Evolutionary conservation across 2,329 filamentous ascomycete species (phyloP), one percentile per base, ranked within the genome.

Genomic region (Microdochium paspali): DNA sequence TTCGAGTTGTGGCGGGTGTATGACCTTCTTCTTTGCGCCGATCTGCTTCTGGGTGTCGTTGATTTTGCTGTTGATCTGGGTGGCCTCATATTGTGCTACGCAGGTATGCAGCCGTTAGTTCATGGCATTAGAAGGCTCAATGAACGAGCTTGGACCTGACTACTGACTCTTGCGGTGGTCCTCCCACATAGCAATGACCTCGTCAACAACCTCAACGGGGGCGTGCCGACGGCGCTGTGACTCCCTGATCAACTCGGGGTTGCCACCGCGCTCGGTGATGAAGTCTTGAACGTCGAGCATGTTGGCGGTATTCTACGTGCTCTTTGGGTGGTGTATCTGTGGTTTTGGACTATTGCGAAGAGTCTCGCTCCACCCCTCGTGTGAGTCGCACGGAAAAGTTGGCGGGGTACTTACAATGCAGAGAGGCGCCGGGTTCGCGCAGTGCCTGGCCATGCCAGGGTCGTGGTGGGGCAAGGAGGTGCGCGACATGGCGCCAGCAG

Each of bases 31-130:
- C 76, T 91, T 94, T 60, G 79, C 73, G 18, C 87, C 89, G 62
- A 97, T 95, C 64, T 90, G 82, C 70, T 95, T 95, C 66, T 95
- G 87, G 25, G 89, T 78, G 20, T 79, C 82, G 70, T 97, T 97
- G 68, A 95, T 90, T 70, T 87, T 82, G 58, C 82, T 82, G 55
- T 85, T 85, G 56, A 93, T 78, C 65, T 95, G 88, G 20, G 84
- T 88, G 7, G 83, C 86, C 47, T 78, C 80, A 62, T 91, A 93
- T 51, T 87, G 79, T 47, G 85, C 79, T 83, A 58, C 42, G 48
- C 26, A 23, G 13, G 9, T 45, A 1, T 10, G 10, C 24, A 44
- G 24, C 7, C 12, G 43, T 55, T 25, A 56, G 45, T 31, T 4
- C 3, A 18, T 35, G 47, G n/a, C n/a, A n/a, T n/a, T n/a, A n/a